Evolutionary conservation across 2,329 filamentous ascomycete genomes (phyloP).

Genomic region (Metarhizium sp.): DNA sequence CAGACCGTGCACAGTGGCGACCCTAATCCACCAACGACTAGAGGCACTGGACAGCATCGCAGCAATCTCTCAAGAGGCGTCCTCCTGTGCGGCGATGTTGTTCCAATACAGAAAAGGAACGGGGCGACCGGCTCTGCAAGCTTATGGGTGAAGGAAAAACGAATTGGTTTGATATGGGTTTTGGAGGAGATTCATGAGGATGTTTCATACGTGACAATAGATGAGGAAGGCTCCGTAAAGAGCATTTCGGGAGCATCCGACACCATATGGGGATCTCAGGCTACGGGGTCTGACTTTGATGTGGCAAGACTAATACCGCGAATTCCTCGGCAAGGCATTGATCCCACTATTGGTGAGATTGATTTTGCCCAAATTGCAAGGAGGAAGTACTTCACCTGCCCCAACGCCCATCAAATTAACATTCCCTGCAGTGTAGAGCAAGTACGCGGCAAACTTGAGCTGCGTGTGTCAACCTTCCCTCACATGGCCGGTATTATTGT

Average conservation of each 20-base stretch:
- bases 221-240: constrained; percentile 66
- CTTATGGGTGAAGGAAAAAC: constrained; percentile 97
- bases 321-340: constrained; percentile 68
- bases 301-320: constrained; percentile 72
- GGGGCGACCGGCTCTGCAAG: constrained; percentile 86
- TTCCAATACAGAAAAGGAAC: constrained; percentile 94
- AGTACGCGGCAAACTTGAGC: constrained; percentile 55
- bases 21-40: constrained; percentile 43
- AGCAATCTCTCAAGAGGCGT: constrained; percentile 78
- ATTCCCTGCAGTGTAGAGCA: constrained; percentile 79
- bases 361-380: constrained; percentile 69
- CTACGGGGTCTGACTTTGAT: constrained; percentile 58
- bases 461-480: constrained; percentile 87
- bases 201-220: constrained; percentile 65
- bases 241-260: constrained; percentile 66
- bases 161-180: constrained; percentile 90
- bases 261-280: constrained; percentile 74
- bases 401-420: constrained; percentile 65
- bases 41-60: constrained; percentile 50
- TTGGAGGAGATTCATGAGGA: constrained; percentile 97
- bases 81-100: constrained; percentile 90
- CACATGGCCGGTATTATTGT: constrained; percentile 97
- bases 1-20: constrained; percentile 55
- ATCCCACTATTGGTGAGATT: constrained; percentile 59
- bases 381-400: constrained; percentile 75